These are phyloP conservation scores for Gossypium davidsonii DNA, from an alignment of 441 rosid species.

Conservation along the genomic window DNA sequence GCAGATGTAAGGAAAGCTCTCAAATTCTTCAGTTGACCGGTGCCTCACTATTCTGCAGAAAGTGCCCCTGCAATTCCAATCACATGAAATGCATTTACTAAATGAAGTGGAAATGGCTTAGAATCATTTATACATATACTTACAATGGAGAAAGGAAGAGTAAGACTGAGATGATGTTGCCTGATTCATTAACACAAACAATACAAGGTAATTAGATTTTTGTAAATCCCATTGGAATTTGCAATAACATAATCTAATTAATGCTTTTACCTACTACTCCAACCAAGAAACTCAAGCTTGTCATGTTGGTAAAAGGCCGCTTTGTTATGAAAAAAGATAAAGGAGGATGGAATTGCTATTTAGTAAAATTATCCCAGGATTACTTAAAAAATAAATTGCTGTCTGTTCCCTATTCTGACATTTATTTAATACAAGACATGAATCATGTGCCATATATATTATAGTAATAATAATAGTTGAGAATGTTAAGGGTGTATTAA, in stretches of 20 bases:
- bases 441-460: background rate
- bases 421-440: background rate
- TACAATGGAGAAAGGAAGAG: constrained; percentile 79
- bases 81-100: background rate
- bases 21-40: constrained; percentile 62
- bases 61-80: constrained; percentile 33
- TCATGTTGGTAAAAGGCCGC: background rate
- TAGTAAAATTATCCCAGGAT: background rate
- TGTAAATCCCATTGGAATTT: background rate
- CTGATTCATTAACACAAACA: constrained; percentile 28
- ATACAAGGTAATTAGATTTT: background rate
- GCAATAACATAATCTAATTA: background rate
- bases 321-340: background rate
- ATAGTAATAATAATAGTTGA: background rate
- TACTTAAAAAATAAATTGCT: background rate
- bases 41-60: constrained; percentile 47
- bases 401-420: background rate
- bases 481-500: background rate
- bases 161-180: constrained; percentile 60
- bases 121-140: constrained; percentile 13
- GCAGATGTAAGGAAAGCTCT: constrained; percentile 72
- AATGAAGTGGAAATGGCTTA: too few relatives aligned
- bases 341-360: background rate
- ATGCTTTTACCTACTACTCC: constrained; percentile 44
- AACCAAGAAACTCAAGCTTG: constrained; percentile 28